Base-by-base conservation (phyloP, 2,329 filamentous ascomycete species). In the Curvularia verruculosa region DNA sequence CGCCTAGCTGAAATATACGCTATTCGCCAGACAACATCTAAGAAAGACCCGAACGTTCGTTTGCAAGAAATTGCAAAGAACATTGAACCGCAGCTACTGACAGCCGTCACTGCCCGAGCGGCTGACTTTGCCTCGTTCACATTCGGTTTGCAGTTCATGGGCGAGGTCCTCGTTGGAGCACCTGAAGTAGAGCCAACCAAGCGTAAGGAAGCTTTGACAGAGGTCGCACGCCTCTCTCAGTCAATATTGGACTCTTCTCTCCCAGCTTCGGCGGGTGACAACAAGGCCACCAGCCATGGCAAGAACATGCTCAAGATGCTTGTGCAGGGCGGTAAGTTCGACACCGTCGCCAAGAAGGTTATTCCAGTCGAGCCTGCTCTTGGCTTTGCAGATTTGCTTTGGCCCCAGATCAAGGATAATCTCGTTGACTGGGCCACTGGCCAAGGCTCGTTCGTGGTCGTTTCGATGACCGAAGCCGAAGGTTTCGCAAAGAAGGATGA, bases 221-320 rank as follows among this genome's bases (percentile, higher is more conserved):
- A 92, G 12, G 79, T 89, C 15, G 85, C 85, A 0, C 69, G 73
- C 8, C 70, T 84, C 3, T 64, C 72, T 18, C 69, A 68, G 21
- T 67, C 68, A 23, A 74, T 75, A 9, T 61, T 75, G 18, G 70
- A 74, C 28, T 59, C 64, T 68, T 77, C 40, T 67, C 77, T 60
- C 73, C 78, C 64, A 24, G 60, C 64, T 5, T 65, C 66, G 29
- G 52, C 62, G 12, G 65, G 60, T 2, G 65, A 67, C 26, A 64
- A 66, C 45, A 67, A 71, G 48, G 89, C 53, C 84, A 87, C 24
- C 81, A 84, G 67, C 83, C 84, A 36, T 83, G 66, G 89, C 87
- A 39, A 92, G 91, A 89, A 92, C 57, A 89, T 97, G 88, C 84
- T 98, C 69, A 97, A 96, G 80, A 89, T 89, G 0, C 84, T 99